Evolutionary conservation across 768 basidiomycete genomes (phyloP).

Genomic region (Lactarius trivialis): DNA sequence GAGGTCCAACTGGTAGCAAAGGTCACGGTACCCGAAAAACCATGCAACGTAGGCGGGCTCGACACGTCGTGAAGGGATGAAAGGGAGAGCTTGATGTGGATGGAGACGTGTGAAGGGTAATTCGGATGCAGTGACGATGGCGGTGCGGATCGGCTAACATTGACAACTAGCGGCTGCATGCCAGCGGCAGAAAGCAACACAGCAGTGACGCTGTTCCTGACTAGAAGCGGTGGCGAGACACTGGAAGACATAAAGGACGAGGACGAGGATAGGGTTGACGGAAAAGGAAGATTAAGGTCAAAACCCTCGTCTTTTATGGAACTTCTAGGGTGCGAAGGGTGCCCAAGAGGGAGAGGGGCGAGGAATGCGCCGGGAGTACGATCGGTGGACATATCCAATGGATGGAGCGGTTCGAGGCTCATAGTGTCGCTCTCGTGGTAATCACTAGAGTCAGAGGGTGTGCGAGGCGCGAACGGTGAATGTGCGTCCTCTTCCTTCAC

Average conservation of each 20-base stretch:
- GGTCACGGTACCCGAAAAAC: constrained; percentile 52
- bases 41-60: constrained; percentile 51
- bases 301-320: constrained; percentile 14
- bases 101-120: constrained; percentile 37
- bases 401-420: constrained; percentile 1
- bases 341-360: constrained; percentile 20
- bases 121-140: constrained; percentile 31
- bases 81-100: constrained; percentile 53
- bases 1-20: constrained; percentile 47
- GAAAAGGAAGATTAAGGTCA: constrained; percentile 19
- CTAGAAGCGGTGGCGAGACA: constrained; percentile 29
- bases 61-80: constrained; percentile 48
- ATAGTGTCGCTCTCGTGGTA: constrained; percentile 5
- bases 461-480: constrained; percentile 28
- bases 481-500: constrained; percentile 38
- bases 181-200: constrained; percentile 60
- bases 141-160: constrained; percentile 46
- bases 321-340: background rate
- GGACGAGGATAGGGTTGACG: constrained; percentile 8
- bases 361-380: constrained; percentile 7
- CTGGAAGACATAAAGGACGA: constrained; percentile 15
- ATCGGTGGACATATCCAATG: background rate
- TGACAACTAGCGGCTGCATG: constrained; percentile 56
- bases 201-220: constrained; percentile 34
- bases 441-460: constrained; percentile 25